A percentile compares a stretch with the other conserved stretches of the same genome.
Conservation (phyloP, 495 filamentous ascomycete genomes). For the Penicillium chermesinum region DNA sequence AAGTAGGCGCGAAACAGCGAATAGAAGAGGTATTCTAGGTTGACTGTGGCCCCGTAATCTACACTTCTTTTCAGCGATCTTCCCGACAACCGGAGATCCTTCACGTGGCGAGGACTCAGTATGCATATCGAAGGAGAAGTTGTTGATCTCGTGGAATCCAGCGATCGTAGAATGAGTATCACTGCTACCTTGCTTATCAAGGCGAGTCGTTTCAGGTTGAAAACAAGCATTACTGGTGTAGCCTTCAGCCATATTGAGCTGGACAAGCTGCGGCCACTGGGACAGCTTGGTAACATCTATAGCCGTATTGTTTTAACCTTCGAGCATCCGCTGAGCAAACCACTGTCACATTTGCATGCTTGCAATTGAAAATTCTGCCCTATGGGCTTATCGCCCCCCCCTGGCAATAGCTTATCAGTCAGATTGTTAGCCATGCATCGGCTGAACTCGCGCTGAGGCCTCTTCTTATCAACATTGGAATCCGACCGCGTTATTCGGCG, state of each 20-base stretch:
- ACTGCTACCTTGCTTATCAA: slow-evolving; percentile 71
- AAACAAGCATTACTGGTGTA: slow-evolving; percentile 73
- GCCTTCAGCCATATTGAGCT: slow-evolving; percentile 66
- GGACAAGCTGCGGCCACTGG: slow-evolving; percentile 61
- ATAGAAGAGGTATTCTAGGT: too few relatives aligned
- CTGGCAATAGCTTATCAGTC: too few relatives aligned
- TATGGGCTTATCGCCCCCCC: too few relatives aligned
- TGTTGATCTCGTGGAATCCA: slow-evolving; percentile 65
- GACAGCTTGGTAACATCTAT: slow-evolving; percentile 78
- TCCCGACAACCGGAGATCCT: slow-evolving; percentile 55
- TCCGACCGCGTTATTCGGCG: too few relatives aligned
- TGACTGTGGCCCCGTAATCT: too few relatives aligned
- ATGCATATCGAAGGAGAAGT: slow-evolving; percentile 74
- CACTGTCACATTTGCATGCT: too few relatives aligned
- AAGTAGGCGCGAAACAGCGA: too few relatives aligned
- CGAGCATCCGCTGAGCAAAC: slow-evolving; percentile 66
- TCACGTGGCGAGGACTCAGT: slow-evolving; percentile 70
- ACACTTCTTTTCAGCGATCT: too few relatives aligned
- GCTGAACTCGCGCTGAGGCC: too few relatives aligned
- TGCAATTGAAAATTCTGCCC: too few relatives aligned
- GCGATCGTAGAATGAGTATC: slow-evolving; percentile 57
- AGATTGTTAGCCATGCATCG: too few relatives aligned
- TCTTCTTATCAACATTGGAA: too few relatives aligned
- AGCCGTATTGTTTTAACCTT: slow-evolving; percentile 55
- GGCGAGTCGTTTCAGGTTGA: slow-evolving; percentile 75